A percentile compares a stretch with the other conserved stretches of the same genome.
These are phyloP conservation scores for Zygosaccharomyces bailii DNA, from an alignment of 805 yeast genomes.

Conservation along the genomic window DNA sequence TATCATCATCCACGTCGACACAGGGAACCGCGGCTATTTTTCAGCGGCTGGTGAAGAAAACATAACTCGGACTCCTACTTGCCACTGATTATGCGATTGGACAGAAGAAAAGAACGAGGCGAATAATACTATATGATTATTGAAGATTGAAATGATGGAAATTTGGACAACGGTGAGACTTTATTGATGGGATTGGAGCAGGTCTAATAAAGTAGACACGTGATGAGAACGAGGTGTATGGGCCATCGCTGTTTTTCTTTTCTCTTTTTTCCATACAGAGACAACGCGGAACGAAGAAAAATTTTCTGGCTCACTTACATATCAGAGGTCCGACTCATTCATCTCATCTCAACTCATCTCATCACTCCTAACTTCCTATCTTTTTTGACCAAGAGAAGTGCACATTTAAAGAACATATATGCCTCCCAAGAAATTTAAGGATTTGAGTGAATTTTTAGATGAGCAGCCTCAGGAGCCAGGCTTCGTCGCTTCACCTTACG, in stretches of 20 bases:
- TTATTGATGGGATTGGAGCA: neutral
- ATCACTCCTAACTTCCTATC: neutral
- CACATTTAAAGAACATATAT: conserved; percentile 11
- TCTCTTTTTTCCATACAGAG: neutral
- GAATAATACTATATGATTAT: no score
- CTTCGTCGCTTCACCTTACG: conserved; percentile 33
- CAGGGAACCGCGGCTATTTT: conserved; percentile 58
- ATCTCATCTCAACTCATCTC: conserved; percentile 5
- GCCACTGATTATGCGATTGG: neutral
- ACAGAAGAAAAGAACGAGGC: neutral
- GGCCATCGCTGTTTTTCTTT: neutral
- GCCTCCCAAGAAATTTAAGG: conserved; percentile 37
- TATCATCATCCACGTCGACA: no score
- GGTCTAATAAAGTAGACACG: neutral
- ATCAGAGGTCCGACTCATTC: neutral
- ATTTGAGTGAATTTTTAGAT: conserved; percentile 30
- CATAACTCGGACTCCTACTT: neutral
- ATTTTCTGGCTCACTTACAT: neutral
- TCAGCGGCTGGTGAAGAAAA: conserved; percentile 3
- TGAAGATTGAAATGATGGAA: no score
- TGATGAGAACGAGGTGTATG: neutral
- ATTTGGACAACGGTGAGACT: neutral
- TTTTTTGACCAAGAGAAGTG: neutral
- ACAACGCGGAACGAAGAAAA: neutral
- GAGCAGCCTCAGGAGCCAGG: conserved; percentile 33